Conservation (phyloP, 768 basidiomycete genomes). For the Imleria badia region DNA sequence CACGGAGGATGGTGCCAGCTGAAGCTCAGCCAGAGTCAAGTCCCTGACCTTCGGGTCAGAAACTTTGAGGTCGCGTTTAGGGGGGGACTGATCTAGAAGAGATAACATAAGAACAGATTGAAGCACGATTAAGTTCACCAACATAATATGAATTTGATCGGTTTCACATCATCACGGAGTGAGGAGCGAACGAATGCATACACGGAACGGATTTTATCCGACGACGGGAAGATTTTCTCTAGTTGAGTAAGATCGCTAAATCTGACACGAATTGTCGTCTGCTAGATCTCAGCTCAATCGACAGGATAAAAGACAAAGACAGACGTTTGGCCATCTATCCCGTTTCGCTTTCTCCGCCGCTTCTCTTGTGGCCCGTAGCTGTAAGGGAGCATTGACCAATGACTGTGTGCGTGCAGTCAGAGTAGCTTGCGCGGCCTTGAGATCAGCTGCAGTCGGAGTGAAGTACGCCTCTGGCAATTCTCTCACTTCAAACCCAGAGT, state of each 20-base stretch:
- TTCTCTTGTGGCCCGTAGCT: conserved; percentile 62
- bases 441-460: conserved; percentile 65
- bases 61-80: conserved; percentile 79
- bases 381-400: conserved; percentile 69
- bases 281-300: conserved; percentile 13
- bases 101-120: background rate
- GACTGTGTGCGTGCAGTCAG: conserved; percentile 61
- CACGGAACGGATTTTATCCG: conserved; percentile 74
- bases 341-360: conserved; percentile 56
- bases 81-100: conserved; percentile 70
- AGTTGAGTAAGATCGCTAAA: conserved; percentile 82
- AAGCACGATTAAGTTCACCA: conserved; percentile 27
- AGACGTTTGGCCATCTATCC: conserved; percentile 73
- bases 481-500: conserved; percentile 32
- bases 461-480: conserved; percentile 74
- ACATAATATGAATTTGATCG: conserved; percentile 86
- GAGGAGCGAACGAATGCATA: conserved; percentile 81
- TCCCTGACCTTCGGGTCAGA: conserved; percentile 74
- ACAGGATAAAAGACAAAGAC: background rate
- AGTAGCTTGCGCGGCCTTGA: conserved; percentile 64
- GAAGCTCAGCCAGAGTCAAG: conserved; percentile 63
- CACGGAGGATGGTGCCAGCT: conserved; percentile 78
- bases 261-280: conserved; percentile 82
- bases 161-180: conserved; percentile 71
- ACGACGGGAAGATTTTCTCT: conserved; percentile 75